Evolutionary conservation across 225 moss, liverwort and hornwort species (phyloP).

Genomic region (Bryoerythrophyllum caledonicum): DNA sequence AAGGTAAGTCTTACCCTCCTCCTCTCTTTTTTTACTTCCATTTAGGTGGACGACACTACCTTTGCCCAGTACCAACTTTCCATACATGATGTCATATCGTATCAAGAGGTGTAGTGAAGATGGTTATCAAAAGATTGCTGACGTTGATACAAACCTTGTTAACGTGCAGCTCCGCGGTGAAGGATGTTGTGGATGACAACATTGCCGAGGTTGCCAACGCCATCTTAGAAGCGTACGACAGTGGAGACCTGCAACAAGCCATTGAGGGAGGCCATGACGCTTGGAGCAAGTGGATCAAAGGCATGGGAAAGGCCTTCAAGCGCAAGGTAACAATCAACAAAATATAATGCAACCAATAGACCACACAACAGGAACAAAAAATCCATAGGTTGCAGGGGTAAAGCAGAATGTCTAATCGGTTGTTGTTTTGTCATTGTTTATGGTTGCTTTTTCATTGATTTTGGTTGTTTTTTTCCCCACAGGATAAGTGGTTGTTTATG

Average conservation of each 20-base stretch:
- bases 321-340: slow-evolving; percentile 23
- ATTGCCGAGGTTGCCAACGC: slow-evolving; percentile 80
- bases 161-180: slow-evolving; percentile 64
- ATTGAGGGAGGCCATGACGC: slow-evolving; percentile 78
- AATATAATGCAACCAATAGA: too few species aligned
- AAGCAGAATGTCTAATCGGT: too few species aligned
- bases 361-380: too few species aligned
- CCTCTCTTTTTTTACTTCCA: neutral
- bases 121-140: neutral
- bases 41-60: neutral
- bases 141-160: neutral
- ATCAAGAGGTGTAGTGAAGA: neutral
- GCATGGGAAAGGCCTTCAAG: slow-evolving; percentile 76
- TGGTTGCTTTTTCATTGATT: too few species aligned
- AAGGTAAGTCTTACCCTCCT: slow-evolving; percentile 38
- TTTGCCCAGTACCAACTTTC: too few species aligned
- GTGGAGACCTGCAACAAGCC: slow-evolving; percentile 69
- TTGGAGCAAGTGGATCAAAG: slow-evolving; percentile 52
- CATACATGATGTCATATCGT: too few species aligned
- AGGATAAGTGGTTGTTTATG: too few species aligned
- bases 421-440: too few species aligned
- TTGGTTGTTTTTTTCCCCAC: too few species aligned
- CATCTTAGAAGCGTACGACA: slow-evolving; percentile 71
- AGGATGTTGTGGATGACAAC: slow-evolving; percentile 80
- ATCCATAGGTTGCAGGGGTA: too few species aligned